Percentiles rank a stretch among this genome's conserved stretches.
Conservation (phyloP, 495 filamentous ascomycete genomes). For the Thozetella sp. region DNA sequence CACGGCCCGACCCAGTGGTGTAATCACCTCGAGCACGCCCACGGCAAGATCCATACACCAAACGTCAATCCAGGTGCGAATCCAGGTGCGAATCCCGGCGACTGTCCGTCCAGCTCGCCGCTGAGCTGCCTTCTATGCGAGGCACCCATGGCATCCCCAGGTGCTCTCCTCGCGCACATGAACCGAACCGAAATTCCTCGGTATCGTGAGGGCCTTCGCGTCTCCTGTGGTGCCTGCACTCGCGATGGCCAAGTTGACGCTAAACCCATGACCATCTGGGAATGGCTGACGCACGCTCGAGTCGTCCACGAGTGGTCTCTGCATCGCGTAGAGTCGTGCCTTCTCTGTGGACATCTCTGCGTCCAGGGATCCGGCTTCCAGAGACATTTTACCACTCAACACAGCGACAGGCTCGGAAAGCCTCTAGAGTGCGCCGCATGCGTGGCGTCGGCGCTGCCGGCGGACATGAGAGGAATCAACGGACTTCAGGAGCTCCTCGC, state of each 20-base stretch:
- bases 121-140: conserved; percentile 10
- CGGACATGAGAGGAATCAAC: conserved; percentile 6
- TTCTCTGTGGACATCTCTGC: conserved; percentile 9
- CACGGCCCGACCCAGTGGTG: conserved; percentile 6
- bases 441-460: conserved; percentile 9
- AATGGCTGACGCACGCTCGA: conserved; percentile 10
- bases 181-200: conserved; percentile 12
- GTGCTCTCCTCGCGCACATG: conserved; percentile 10
- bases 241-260: conserved; percentile 9
- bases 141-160: conserved; percentile 9
- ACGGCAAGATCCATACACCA: conserved; percentile 10
- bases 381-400: conserved; percentile 9
- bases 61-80: too few species aligned
- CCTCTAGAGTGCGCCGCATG: conserved; percentile 3
- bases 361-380: conserved; percentile 1
- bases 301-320: conserved; percentile 10
- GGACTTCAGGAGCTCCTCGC: conserved; percentile 11
- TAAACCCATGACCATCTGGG: conserved; percentile 8
- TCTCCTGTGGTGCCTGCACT: conserved; percentile 9
- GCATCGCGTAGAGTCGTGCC: conserved; percentile 3
- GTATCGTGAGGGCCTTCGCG: conserved; percentile 7
- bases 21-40: conserved; percentile 12
- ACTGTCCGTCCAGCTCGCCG: conserved; percentile 8
- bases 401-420: conserved; percentile 1
- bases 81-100: conserved; percentile 4